phyloP scores from a whole-genome alignment of 164 flowering plant genomes.

The Magnolia changhungtana region DNA sequence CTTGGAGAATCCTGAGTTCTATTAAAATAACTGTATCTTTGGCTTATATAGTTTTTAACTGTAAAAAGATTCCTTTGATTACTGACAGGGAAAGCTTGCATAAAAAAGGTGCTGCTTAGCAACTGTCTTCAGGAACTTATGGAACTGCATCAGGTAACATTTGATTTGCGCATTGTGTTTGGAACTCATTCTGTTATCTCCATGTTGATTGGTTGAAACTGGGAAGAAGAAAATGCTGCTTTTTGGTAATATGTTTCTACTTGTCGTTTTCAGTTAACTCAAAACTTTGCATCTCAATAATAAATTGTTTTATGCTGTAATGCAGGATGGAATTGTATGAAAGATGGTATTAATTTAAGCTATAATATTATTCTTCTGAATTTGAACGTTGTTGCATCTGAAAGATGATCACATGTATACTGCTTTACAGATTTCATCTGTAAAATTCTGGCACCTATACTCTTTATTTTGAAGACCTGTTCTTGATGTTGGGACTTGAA shows the following conservation, averaged over 20 bases:
- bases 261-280: background rate
- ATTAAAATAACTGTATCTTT: background rate
- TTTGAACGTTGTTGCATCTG: background rate
- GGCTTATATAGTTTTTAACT: background rate
- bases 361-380: background rate
- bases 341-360: background rate
- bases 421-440: no score
- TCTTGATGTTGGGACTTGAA: no score
- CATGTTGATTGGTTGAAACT: background rate
- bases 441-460: no score
- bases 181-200: background rate
- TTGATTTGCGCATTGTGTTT: background rate
- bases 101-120: constrained; percentile 90
- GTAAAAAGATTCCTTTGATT: background rate
- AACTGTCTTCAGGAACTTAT: constrained; percentile 97
- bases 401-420: no score
- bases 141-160: constrained; percentile 92
- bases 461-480: no score
- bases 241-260: background rate
- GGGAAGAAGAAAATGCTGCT: background rate
- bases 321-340: background rate
- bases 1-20: background rate
- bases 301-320: background rate
- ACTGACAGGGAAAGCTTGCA: constrained; percentile 89
- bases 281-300: background rate